Conservation (phyloP, 1,284 basidiomycete genomes). For the Boletus hoseneyae region DNA sequence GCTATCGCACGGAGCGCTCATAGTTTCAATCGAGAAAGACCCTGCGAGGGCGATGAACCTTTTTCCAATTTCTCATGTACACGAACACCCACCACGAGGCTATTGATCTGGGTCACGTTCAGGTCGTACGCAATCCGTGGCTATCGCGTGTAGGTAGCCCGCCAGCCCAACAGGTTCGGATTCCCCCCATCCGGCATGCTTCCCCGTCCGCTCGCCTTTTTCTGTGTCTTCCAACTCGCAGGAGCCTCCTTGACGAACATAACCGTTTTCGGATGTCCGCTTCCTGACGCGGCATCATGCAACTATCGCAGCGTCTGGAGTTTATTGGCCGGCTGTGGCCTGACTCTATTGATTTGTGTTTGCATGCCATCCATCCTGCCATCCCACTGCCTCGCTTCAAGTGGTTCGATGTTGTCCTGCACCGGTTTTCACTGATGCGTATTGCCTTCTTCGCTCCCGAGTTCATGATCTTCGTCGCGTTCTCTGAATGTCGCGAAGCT, state of each 20-base stretch:
- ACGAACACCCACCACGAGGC: too few relatives aligned
- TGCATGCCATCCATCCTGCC: slow-evolving; percentile 37
- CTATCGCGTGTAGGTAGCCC: background rate
- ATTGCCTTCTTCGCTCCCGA: slow-evolving; percentile 20
- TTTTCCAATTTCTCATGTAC: background rate
- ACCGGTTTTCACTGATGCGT: slow-evolving; percentile 19
- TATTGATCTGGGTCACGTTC: background rate
- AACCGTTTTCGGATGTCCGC: background rate
- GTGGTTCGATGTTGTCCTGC: background rate
- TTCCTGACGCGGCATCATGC: background rate
- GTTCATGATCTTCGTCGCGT: slow-evolving; percentile 25
- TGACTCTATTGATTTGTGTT: slow-evolving; percentile 30
- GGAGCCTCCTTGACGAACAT: background rate
- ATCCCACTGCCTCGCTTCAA: slow-evolving; percentile 19
- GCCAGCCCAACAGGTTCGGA: too few relatives aligned
- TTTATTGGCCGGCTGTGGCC: background rate
- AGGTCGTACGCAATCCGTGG: background rate
- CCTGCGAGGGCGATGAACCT: background rate
- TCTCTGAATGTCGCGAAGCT: slow-evolving; percentile 25
- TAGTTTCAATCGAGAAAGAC: background rate
- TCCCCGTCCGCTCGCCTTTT: background rate
- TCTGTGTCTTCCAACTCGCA: background rate
- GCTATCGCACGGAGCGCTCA: background rate
- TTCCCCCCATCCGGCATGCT: background rate
- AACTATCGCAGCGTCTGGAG: background rate